phyloP scores from a whole-genome alignment of 164 flowering plant genomes.

The Protea cynaroides region DNA sequence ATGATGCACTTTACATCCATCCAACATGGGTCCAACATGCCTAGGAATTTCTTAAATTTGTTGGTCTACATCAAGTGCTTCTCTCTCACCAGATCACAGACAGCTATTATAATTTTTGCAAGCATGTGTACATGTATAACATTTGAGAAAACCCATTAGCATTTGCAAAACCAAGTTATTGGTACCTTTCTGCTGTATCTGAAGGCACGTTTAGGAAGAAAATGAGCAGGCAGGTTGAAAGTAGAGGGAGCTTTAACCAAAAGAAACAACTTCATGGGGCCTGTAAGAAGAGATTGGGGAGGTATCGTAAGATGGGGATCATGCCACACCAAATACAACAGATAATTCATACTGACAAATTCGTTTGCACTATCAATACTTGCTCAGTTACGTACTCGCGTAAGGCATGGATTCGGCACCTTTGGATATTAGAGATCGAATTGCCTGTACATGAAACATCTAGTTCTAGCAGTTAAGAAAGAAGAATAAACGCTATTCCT shows the following conservation, averaged over 20 bases:
- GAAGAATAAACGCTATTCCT: neutral
- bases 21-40: no score
- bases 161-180: neutral
- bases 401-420: slow-evolving; percentile 77
- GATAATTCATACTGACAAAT: slow-evolving; percentile 1
- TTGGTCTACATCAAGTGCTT: no score
- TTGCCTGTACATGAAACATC: slow-evolving; percentile 43
- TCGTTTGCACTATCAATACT: neutral
- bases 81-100: no score
- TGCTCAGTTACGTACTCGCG: slow-evolving; percentile 41
- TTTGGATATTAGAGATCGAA: slow-evolving; percentile 65
- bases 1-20: no score
- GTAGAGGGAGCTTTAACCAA: slow-evolving; percentile 80
- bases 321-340: no score
- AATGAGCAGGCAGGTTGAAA: slow-evolving; percentile 67
- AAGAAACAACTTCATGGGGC: slow-evolving; percentile 79
- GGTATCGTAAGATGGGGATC: neutral
- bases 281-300: slow-evolving; percentile 28
- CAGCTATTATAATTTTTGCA: no score
- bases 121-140: neutral
- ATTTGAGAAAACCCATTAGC: neutral
- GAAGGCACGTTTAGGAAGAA: slow-evolving; percentile 96
- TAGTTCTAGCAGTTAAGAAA: neutral
- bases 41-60: no score
- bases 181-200: slow-evolving; percentile 71